Evolutionary conservation across 2,329 filamentous ascomycete genomes (phyloP), one percentile per base, ranked within the genome.

Genomic region (Aureobasidium sp.): DNA sequence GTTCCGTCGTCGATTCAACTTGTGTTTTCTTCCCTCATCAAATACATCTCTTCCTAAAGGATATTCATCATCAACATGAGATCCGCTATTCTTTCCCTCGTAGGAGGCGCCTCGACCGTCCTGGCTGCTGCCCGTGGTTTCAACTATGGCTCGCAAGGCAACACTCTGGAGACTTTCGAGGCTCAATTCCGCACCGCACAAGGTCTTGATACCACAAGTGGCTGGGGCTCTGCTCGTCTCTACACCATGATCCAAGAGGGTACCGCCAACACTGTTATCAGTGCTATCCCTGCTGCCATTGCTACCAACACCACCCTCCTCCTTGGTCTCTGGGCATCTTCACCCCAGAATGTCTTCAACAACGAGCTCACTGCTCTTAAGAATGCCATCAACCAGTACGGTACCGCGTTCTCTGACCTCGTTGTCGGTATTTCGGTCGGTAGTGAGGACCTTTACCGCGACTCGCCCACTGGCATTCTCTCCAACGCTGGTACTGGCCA

Each of bases 351-450:
- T 5, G 72, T 71, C 23, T 85, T 95, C 72, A 75, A 80, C 71
- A 88, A 90, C 70, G 90, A 96, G 76, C 75, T 95, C 50, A 71
- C 78, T 2, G 90, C 90, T 15, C 79, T 96, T 51, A 82, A 82
- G 71, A 75, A 78, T 45, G 88, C 90, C 65, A 87, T 92, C 65
- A 65, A 74, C 51, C 78, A 84, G 69, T 91, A 90, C 71, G 89
- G 89, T 61, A 74, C 76, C 10, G 75, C 79, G 50, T 84, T 95
- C 67, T 80, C 81, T 40, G 77, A 79, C 60, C 77, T 88, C 19
- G 84, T 95, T 45, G 86, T 84, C 60, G 91, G 89, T 72, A 93
- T 95, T 74, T 92, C 89, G 0, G 84, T 95, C 57, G 91, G 91
- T 64, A 88, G 82, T 65, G 91, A 96, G 79, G 91, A 96, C 72